Conservation (phyloP, 768 basidiomycete genomes). For the Astraeus odoratus region DNA sequence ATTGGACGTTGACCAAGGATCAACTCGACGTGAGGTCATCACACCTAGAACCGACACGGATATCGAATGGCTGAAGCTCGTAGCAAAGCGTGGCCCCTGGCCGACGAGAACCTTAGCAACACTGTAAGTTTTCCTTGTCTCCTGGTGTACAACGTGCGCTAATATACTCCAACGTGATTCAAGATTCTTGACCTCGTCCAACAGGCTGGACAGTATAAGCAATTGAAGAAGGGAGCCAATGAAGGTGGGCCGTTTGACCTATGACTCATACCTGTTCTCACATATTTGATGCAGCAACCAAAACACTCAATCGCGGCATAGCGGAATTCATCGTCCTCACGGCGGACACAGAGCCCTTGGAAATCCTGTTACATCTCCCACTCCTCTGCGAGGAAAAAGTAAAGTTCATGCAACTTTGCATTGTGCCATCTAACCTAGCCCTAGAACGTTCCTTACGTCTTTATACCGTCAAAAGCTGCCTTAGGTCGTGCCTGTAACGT, state of each 20-base stretch:
- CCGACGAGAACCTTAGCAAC: constrained; percentile 84
- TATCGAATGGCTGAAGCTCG: constrained; percentile 56
- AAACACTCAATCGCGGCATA: constrained; percentile 96
- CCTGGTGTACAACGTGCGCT: background rate
- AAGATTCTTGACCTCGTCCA: constrained; percentile 95
- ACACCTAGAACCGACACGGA: constrained; percentile 7
- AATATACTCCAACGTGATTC: background rate
- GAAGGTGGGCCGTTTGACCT: constrained; percentile 58
- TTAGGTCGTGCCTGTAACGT: constrained; percentile 96
- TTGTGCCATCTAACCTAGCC: background rate
- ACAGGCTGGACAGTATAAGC: constrained; percentile 95
- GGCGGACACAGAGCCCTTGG: constrained; percentile 93
- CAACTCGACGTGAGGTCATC: constrained; percentile 74
- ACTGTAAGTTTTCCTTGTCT: constrained; percentile 44
- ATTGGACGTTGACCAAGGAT: constrained; percentile 67
- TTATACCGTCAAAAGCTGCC: constrained; percentile 91
- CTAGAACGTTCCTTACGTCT: constrained; percentile 96
- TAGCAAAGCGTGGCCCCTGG: constrained; percentile 85
- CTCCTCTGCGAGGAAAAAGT: constrained; percentile 98
- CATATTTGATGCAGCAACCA: constrained; percentile 59
- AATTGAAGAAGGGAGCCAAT: constrained; percentile 98
- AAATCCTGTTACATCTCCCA: constrained; percentile 95
- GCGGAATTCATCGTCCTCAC: constrained; percentile 97
- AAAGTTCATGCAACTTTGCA: constrained; percentile 7
- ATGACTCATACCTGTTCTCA: constrained; percentile 3